Conservation (phyloP, 1,139 yeast genomes). For the Candida sp. region DNA sequence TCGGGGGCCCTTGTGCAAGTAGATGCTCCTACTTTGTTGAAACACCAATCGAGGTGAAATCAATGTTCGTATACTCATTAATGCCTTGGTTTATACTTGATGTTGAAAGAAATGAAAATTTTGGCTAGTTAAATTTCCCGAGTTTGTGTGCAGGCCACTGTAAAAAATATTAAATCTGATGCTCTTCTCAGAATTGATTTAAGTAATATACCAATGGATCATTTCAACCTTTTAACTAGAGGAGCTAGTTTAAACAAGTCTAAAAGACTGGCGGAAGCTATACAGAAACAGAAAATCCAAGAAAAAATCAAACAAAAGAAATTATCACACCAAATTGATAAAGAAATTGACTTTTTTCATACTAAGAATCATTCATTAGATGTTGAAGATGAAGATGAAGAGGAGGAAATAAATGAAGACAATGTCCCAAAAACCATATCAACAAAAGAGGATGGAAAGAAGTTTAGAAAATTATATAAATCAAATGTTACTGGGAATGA, state of each 20-base stretch:
- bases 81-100: not conserved
- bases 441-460: constrained; percentile 53
- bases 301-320: constrained; percentile 31
- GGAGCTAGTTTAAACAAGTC: constrained; percentile 77
- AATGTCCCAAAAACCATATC: constrained; percentile 45
- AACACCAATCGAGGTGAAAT: not conserved
- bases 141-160: not conserved
- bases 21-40: constrained; percentile 16
- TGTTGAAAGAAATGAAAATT: not conserved
- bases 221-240: constrained; percentile 77
- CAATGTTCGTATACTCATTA: constrained; percentile 2
- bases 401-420: constrained; percentile 14
- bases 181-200: constrained; percentile 5
- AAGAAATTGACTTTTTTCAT: constrained; percentile 70
- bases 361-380: constrained; percentile 39
- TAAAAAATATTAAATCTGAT: constrained; percentile 1
- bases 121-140: not conserved
- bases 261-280: constrained; percentile 10
- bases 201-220: constrained; percentile 58
- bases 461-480: constrained; percentile 51
- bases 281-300: constrained; percentile 11
- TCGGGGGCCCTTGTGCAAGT: constrained; percentile 56
- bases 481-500: constrained; percentile 75
- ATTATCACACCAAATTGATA: constrained; percentile 45
- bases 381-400: constrained; percentile 12